Conservation (phyloP, 2,329 filamentous ascomycete species). For the Mycosphaerella sp. region DNA sequence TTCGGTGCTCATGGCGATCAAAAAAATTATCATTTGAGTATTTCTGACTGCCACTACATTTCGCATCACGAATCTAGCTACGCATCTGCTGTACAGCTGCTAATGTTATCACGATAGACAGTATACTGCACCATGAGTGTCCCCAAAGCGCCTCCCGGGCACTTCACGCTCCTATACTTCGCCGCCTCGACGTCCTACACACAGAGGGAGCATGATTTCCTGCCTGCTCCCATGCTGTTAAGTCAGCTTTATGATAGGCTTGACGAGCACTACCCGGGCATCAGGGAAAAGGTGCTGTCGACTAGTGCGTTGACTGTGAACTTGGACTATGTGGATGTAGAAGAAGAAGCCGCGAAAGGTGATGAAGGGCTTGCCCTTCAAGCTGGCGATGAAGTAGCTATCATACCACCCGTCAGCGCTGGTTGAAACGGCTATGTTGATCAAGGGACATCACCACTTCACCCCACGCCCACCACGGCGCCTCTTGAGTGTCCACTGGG, state of each 20-base stretch:
- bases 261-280: slow-evolving; percentile 63
- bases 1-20: slow-evolving; percentile 11
- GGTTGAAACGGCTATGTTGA: slow-evolving; percentile 46
- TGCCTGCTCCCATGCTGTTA: slow-evolving; percentile 61
- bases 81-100: background rate
- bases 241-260: slow-evolving; percentile 58
- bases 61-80: background rate
- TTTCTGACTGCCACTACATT: slow-evolving; percentile 2
- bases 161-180: slow-evolving; percentile 79
- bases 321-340: slow-evolving; percentile 69
- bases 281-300: slow-evolving; percentile 59
- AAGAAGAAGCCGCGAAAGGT: slow-evolving; percentile 42
- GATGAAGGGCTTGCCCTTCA: slow-evolving; percentile 49
- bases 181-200: slow-evolving; percentile 67
- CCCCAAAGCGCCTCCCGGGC: slow-evolving; percentile 50
- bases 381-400: slow-evolving; percentile 74
- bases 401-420: slow-evolving; percentile 83
- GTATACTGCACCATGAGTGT: slow-evolving; percentile 31
- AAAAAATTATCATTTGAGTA: slow-evolving; percentile 12
- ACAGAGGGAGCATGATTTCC: slow-evolving; percentile 56
- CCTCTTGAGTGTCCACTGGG: no score
- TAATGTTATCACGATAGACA: background rate
- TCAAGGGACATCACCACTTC: no score
- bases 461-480: no score
- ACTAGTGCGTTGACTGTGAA: slow-evolving; percentile 76